These are phyloP conservation scores for Multifurca ochricompacta DNA, from an alignment of 768 basidiomycete genomes.

Conservation along the genomic window DNA sequence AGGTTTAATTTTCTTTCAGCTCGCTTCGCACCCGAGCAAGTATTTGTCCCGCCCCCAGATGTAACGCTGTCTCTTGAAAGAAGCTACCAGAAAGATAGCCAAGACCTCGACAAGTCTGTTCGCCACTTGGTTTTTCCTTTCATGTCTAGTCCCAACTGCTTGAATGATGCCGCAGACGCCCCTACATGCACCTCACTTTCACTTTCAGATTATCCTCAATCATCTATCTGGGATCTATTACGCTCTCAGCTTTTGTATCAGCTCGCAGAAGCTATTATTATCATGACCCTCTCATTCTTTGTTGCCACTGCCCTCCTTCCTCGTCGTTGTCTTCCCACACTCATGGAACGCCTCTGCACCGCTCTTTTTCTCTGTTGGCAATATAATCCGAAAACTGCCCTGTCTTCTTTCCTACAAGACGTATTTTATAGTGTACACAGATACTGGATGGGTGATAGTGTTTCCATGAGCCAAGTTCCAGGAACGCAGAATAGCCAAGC, in stretches of 20 bases:
- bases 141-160: background rate
- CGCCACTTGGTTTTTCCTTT: slow-evolving; percentile 2
- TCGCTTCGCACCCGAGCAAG: background rate
- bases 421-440: slow-evolving; percentile 2
- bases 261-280: slow-evolving; percentile 4
- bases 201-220: background rate
- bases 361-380: slow-evolving; percentile 7
- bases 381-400: background rate
- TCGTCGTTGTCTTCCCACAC: background rate
- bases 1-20: slow-evolving; percentile 8
- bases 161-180: background rate
- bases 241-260: slow-evolving; percentile 5
- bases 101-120: background rate
- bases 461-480: background rate
- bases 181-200: background rate
- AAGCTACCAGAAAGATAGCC: background rate
- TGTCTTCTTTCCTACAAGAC: slow-evolving; percentile 15
- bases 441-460: slow-evolving; percentile 13
- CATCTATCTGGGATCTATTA: slow-evolving; percentile 7
- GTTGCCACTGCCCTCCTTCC: background rate
- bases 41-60: background rate
- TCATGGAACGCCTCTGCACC: slow-evolving; percentile 8
- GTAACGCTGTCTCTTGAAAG: background rate
- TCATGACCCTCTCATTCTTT: slow-evolving; percentile 13
- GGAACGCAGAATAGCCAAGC: background rate